Percentiles rank a stretch among this genome's conserved stretches.
Evolutionary conservation across 768 basidiomycete genomes (phyloP).

Genomic region (Leccinum aurantiacum): DNA sequence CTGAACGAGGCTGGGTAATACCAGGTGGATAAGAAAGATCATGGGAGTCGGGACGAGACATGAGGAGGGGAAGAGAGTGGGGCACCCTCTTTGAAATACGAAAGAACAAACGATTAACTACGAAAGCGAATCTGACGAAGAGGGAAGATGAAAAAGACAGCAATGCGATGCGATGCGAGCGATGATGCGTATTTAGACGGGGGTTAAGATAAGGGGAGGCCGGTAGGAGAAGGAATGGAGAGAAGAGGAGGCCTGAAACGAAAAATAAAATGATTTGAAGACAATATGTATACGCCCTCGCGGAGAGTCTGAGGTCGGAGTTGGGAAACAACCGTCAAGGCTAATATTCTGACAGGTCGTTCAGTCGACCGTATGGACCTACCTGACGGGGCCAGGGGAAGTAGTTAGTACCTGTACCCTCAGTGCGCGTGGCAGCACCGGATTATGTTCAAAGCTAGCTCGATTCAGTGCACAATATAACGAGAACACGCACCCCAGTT

Average conservation of each 20-base stretch:
- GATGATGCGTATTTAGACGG: constrained; percentile 31
- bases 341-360: constrained; percentile 21
- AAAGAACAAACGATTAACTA: constrained; percentile 29
- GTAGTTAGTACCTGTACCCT: constrained; percentile 1
- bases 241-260: constrained; percentile 25
- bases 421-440: background rate
- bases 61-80: constrained; percentile 18
- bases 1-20: constrained; percentile 26
- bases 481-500: constrained; percentile 20
- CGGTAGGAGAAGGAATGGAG: constrained; percentile 6
- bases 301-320: constrained; percentile 34
- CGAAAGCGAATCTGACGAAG: constrained; percentile 29
- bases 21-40: constrained; percentile 41
- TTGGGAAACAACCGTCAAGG: constrained; percentile 27
- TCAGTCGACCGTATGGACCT: background rate
- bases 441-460: constrained; percentile 11
- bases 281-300: constrained; percentile 26
- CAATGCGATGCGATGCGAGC: constrained; percentile 35
- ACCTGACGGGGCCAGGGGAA: background rate
- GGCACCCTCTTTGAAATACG: constrained; percentile 24
- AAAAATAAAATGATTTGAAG: constrained; percentile 28
- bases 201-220: constrained; percentile 31
- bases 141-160: constrained; percentile 26
- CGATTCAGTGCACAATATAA: constrained; percentile 28
- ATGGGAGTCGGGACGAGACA: constrained; percentile 46